Percentiles rank a stretch among this genome's conserved stretches.
phyloP scores from a whole-genome alignment of 2,329 filamentous ascomycete genomes.

The Penicillium sclerotiorum region DNA sequence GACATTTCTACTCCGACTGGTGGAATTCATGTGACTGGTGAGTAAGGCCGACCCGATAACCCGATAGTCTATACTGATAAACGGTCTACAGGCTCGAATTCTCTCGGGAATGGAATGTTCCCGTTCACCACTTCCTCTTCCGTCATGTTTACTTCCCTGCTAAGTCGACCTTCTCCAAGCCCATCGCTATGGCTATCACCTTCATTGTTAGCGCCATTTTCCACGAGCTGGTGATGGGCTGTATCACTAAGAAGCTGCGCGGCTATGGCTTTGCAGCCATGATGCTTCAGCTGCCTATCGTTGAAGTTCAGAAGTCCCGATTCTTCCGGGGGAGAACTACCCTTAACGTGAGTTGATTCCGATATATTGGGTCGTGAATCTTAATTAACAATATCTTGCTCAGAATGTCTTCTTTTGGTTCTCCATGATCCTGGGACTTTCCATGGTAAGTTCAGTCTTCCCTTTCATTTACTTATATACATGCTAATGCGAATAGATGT shows the following conservation, averaged over 20 bases:
- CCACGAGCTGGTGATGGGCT: constrained; percentile 95
- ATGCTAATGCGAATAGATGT: constrained; percentile 48
- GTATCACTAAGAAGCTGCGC: constrained; percentile 93
- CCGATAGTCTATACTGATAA: no score
- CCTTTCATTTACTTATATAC: background rate
- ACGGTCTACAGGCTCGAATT: constrained; percentile 74
- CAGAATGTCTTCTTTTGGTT: constrained; percentile 85
- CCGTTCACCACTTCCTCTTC: constrained; percentile 92
- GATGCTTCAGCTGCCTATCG: constrained; percentile 95
- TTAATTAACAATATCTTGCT: background rate
- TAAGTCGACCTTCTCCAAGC: constrained; percentile 72
- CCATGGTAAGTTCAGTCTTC: constrained; percentile 62
- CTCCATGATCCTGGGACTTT: constrained; percentile 84
- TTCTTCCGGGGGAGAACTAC: constrained; percentile 75
- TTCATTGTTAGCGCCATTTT: constrained; percentile 87
- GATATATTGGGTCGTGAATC: background rate
- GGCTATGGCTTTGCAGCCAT: constrained; percentile 93
- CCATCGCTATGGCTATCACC: constrained; percentile 81
- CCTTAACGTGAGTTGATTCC: constrained; percentile 61
- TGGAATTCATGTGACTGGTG: constrained; percentile 63
- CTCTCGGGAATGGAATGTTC: constrained; percentile 95
- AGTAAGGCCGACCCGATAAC: constrained; percentile 14
- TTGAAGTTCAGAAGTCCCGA: constrained; percentile 81
- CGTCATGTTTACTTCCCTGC: constrained; percentile 91
- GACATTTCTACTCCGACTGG: constrained; percentile 85